These are phyloP conservation scores for Neofusicoccum parvum DNA, from an alignment of 2,329 filamentous ascomycete genomes.

Conservation along the genomic window DNA sequence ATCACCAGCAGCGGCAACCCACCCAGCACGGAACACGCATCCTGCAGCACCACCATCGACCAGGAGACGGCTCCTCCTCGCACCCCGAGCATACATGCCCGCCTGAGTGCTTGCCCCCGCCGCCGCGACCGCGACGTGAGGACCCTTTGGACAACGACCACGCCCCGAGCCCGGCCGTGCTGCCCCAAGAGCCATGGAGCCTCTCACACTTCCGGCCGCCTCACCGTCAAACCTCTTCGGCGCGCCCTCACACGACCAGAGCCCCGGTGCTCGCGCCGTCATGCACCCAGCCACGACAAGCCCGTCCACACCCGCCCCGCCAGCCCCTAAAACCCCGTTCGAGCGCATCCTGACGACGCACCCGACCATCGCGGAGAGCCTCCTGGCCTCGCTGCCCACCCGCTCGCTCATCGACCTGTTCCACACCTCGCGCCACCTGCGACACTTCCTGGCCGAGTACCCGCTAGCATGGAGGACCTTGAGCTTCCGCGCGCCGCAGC, in stretches of 20 bases:
- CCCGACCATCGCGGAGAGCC: conserved; percentile 60
- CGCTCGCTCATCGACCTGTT: conserved; percentile 59
- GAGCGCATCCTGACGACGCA: conserved; percentile 59
- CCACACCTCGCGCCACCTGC: conserved; percentile 59
- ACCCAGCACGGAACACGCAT: conserved; percentile 9
- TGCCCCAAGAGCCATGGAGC: conserved; percentile 5
- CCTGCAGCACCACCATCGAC: conserved; percentile 12
- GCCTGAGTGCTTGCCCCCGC: not conserved
- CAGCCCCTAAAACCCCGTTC: conserved; percentile 40
- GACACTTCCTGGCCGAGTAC: conserved; percentile 57
- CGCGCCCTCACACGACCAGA: conserved; percentile 1
- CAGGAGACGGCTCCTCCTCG: conserved; percentile 1
- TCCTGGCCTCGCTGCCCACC: conserved; percentile 60
- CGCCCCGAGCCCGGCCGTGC: not conserved
- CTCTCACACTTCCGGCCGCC: conserved; percentile 10
- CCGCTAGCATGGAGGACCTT: conserved; percentile 63
- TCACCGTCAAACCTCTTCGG: conserved; percentile 14
- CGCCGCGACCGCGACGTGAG: conserved; percentile 10
- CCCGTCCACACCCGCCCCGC: not conserved
- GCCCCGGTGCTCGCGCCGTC: not conserved
- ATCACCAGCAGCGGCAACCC: not conserved
- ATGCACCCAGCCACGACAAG: not conserved
- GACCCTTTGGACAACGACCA: not conserved
- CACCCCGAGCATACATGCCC: conserved; percentile 9
- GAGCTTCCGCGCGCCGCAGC: conserved; percentile 57